Base-by-base conservation (phyloP, 441 rosid species). In the Kokia cookei region DNA sequence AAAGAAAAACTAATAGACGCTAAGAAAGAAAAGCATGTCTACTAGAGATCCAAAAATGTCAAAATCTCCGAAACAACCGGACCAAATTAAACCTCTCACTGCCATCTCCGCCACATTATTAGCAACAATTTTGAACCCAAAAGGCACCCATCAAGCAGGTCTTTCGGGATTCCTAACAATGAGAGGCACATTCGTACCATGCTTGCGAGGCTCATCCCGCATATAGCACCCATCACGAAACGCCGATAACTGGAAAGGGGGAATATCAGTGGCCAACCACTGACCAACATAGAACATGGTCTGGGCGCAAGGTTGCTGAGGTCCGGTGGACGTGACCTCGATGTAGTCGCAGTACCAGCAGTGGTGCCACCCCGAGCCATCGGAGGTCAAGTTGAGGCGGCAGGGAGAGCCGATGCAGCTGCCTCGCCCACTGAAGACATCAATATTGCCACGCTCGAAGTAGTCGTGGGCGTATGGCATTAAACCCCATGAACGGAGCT, bases 281-380 rank as follows among this genome's bases (percentile, higher is more conserved):
- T 58, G 78, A 32, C 78, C 78, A 2, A 83, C 81, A 5, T 57
- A 57, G 45, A 80, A 83, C 24, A 43, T 17, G 2, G 74, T 67
- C 62, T 80, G 76, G 5, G 51, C 2, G 71, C 86, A 83, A 5
- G 32, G 42, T 71, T 35, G 60, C 19, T 74, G 80, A 48, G 78
- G 80, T 1, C 82, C 75, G 11, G 77, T 68, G 58, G 80, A 69
- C 10, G 78, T 80, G 60, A 80, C 80, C 70, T 83, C 83, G 8
- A 83, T 19, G 43, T 83, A 80, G 24, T 80, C 80, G 37, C 86
- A 83, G 67, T 73, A 83, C 83, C 82, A 80, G 11, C 83, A 81
- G 17, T 78, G 82, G 78, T 71, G 76, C 11, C 8, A 3, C 4
- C 83, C 86, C 0, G 78, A 70, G 15, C 86, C 83, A 15, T 80